phyloP scores from a whole-genome alignment of 2,329 filamentous ascomycete genomes.

The Aspergillus tanneri region DNA sequence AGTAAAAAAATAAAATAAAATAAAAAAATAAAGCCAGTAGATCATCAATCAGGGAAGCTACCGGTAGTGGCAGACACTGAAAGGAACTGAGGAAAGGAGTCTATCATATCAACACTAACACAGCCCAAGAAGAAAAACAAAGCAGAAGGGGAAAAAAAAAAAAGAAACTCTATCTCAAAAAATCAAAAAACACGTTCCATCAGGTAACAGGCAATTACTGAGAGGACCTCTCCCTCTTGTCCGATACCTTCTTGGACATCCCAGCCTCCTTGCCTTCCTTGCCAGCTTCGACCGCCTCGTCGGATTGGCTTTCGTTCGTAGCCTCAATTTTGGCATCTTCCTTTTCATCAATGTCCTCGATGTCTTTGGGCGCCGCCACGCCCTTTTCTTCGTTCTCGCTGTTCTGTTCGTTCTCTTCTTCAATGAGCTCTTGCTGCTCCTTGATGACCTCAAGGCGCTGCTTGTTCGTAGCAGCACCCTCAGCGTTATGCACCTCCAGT shows the following conservation, averaged over 20 bases:
- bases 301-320: slow-evolving; percentile 45
- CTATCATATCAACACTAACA: slow-evolving; percentile 25
- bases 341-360: slow-evolving; percentile 92
- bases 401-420: slow-evolving; percentile 93
- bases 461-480: slow-evolving; percentile 97
- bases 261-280: slow-evolving; percentile 41
- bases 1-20: slow-evolving; percentile 1
- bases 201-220: slow-evolving; percentile 5
- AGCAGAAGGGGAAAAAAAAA: slow-evolving; percentile 15
- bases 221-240: slow-evolving; percentile 29
- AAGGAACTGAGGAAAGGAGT: slow-evolving; percentile 11
- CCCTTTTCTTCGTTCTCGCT: slow-evolving; percentile 74
- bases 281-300: slow-evolving; percentile 46
- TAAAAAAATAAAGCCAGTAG: background rate
- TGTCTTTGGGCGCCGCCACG: slow-evolving; percentile 74
- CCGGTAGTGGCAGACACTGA: background rate
- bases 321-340: slow-evolving; percentile 62
- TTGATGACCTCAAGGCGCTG: slow-evolving; percentile 96
- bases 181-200: too few species aligned
- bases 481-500: slow-evolving; percentile 93
- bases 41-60: background rate
- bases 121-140: slow-evolving; percentile 17
- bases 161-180: slow-evolving; percentile 8
- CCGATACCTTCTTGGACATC: slow-evolving; percentile 15
- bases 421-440: slow-evolving; percentile 97